Evolutionary conservation across 2,329 filamentous ascomycete species (phyloP).

Genomic region (Xylariomycetidae sp.): DNA sequence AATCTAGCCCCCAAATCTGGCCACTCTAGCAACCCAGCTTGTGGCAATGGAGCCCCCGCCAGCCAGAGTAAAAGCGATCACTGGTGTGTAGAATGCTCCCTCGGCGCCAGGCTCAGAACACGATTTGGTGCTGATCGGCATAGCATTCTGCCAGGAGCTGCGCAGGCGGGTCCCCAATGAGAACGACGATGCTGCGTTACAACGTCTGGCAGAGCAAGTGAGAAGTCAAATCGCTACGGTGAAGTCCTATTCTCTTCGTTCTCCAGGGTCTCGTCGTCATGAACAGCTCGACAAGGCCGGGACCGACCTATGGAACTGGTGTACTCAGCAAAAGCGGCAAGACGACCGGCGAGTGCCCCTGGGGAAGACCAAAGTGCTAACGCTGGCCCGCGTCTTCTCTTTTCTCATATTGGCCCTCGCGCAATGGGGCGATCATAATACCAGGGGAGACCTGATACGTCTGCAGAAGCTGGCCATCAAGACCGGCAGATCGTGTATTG

Average conservation of each 20-base stretch:
- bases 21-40: too few species aligned
- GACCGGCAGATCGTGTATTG: constrained; percentile 58
- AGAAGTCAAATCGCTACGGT: constrained; percentile 32
- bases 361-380: constrained; percentile 27
- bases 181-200: constrained; percentile 19
- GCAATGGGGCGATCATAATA: constrained; percentile 27
- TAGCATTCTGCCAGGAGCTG: constrained; percentile 23
- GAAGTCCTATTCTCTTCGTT: constrained; percentile 27
- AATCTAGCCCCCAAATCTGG: too few species aligned
- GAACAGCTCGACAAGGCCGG: constrained; percentile 51
- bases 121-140: constrained; percentile 7
- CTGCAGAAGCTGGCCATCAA: constrained; percentile 62
- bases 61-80: too few species aligned
- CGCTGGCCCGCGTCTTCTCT: constrained; percentile 48
- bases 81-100: too few species aligned
- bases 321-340: constrained; percentile 46
- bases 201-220: constrained; percentile 36
- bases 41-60: too few species aligned
- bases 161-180: constrained; percentile 22
- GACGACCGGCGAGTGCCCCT: constrained; percentile 17
- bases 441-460: constrained; percentile 41
- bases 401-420: constrained; percentile 64
- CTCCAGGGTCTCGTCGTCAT: constrained; percentile 25
- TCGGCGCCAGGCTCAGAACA: too few species aligned
- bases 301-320: constrained; percentile 62